These are phyloP conservation scores for Cenchrus americanus DNA, from an alignment of 176 grass and related monocot genomes.

Conservation along the genomic window DNA sequence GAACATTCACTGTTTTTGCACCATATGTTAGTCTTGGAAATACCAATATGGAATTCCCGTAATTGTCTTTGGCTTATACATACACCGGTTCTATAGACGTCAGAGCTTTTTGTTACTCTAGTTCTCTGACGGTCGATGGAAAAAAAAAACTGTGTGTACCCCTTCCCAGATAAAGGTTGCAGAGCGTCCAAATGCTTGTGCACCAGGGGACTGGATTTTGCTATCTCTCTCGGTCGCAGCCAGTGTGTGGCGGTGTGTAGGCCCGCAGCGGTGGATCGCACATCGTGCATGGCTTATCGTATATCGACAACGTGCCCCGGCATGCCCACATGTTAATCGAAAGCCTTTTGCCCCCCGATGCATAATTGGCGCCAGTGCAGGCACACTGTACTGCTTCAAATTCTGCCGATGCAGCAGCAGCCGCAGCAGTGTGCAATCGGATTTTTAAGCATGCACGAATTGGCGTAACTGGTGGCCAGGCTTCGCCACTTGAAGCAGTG, in stretches of 20 bases:
- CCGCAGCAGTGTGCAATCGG: too few relatives aligned
- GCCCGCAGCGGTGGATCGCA: background rate
- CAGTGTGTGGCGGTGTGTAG: background rate
- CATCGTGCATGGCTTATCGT: background rate
- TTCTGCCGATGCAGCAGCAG: too few relatives aligned
- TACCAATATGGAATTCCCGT: too few relatives aligned
- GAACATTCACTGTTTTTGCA: too few relatives aligned
- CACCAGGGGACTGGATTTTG: background rate
- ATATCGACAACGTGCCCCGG: background rate
- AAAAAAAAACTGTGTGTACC: too few relatives aligned
- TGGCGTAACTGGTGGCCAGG: background rate
- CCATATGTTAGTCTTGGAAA: too few relatives aligned
- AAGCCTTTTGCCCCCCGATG: background rate
- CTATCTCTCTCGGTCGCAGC: background rate
- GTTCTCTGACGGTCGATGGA: too few relatives aligned
- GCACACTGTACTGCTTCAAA: background rate
- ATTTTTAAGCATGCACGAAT: background rate
- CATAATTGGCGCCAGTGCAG: background rate
- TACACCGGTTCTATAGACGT: too few relatives aligned
- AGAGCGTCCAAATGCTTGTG: background rate
- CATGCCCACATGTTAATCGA: background rate
- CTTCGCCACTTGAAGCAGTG: background rate
- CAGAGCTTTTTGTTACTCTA: too few relatives aligned
- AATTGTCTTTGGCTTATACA: too few relatives aligned
- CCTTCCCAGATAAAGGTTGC: too few relatives aligned